Base-by-base conservation (phyloP, 2,329 filamentous ascomycete species). In the Aspergillus alliaceus region DNA sequence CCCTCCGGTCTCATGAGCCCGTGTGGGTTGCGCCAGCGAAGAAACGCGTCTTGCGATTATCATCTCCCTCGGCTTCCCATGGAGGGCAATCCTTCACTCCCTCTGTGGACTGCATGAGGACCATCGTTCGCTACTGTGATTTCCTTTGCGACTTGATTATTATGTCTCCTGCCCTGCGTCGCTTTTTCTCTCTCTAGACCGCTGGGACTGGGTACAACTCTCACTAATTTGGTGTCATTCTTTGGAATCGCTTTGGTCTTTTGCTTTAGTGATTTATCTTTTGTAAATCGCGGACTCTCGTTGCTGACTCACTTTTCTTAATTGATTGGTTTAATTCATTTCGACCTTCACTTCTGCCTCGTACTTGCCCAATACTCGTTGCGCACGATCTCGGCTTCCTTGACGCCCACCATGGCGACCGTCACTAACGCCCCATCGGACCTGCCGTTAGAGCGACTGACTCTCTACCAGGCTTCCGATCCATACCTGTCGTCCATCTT, bases 381-480 rank as follows among this genome's bases (percentile, higher is more conserved):
- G 58, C 59, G 59, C 59, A 54, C 55, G 48, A 51, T 39, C 34
- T 27, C 42, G 31, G 15, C 29, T 42, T 27, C 57, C 57, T 52
- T 59, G n/a, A 44, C 24, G 1, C 42, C 62, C 63, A 82, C 78
- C 78, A 96, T 96, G 92, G 90, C 93, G 80, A 86, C 89, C 79
- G 84, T 93, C 74, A 89, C 86, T 68, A 86, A 88, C 65, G 88
- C 91, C 76, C 84, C 92, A 80, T 86, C 83, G 54, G 79, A 86
- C 70, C 83, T 96, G 75, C 88, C 90, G 75, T 83, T 90, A 73
- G 90, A 93, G 74, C 84, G 90, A 73, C 85, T 97, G 74, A 87
- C 86, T 71, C 90, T 97, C 69, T 98, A 96, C 82, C 89, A 96
- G 78, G 87, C 91, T 66, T 89, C 87, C 73, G 95, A 99, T 76